A percentile compares a stretch with the other conserved stretches of the same genome.
Conservation (phyloP, 1,284 basidiomycete genomes). For the Rhodotorula sp. region DNA sequence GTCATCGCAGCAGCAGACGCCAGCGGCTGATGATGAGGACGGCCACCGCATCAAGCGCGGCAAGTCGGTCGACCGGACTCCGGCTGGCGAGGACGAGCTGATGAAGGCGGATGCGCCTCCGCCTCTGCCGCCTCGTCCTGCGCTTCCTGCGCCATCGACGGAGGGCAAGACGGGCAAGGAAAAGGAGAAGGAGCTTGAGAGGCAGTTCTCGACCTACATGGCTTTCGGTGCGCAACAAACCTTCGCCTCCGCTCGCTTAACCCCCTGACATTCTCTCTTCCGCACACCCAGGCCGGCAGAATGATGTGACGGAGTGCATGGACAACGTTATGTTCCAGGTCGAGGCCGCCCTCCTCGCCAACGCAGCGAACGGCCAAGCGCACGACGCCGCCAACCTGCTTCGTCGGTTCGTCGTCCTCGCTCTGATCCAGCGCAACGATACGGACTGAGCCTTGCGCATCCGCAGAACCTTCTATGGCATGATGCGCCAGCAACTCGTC, state of each 20-base stretch:
- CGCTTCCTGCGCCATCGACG: constrained; percentile 29
- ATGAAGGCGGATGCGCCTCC: constrained; percentile 51
- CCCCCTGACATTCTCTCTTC: too few relatives aligned
- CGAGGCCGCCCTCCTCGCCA: constrained; percentile 77
- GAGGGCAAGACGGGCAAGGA: constrained; percentile 4
- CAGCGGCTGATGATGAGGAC: background rate
- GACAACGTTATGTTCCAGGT: constrained; percentile 99
- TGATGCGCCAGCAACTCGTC: constrained; percentile 25
- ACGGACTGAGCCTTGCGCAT: background rate
- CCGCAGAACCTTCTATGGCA: constrained; percentile 35
- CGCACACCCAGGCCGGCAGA: constrained; percentile 57
- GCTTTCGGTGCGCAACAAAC: constrained; percentile 69
- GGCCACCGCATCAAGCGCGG: constrained; percentile 15
- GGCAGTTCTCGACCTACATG: constrained; percentile 56
- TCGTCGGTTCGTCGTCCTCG: constrained; percentile 22
- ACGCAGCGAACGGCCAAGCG: constrained; percentile 17
- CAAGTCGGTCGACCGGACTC: constrained; percentile 1
- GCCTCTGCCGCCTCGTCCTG: constrained; percentile 62
- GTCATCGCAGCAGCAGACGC: background rate
- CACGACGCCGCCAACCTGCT: constrained; percentile 13
- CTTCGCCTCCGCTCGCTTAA: background rate
- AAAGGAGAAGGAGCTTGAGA: constrained; percentile 25
- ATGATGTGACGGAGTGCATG: constrained; percentile 97
- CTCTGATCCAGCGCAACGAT: constrained; percentile 9
- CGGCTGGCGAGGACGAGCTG: background rate